Conservation (phyloP, 768 basidiomycete species). For the Aureoboletus auriporus region DNA sequence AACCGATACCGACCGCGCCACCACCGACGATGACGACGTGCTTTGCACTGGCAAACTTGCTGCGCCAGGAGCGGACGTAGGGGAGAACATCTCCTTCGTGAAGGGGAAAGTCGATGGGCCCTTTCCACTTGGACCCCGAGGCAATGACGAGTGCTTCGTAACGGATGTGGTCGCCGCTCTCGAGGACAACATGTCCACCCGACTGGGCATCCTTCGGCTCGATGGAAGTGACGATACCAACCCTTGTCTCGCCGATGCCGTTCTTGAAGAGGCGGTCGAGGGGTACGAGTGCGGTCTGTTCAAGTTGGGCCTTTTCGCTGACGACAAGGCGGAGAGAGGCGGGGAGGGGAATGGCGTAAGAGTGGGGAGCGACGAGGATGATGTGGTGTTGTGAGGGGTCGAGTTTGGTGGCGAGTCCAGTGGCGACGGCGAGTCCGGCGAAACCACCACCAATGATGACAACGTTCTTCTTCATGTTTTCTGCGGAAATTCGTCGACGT, state of each 20-base stretch:
- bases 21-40: slow-evolving; percentile 53
- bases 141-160: slow-evolving; percentile 60
- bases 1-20: slow-evolving; percentile 52
- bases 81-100: slow-evolving; percentile 23
- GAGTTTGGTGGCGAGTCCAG: slow-evolving; percentile 48
- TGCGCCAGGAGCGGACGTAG: slow-evolving; percentile 31
- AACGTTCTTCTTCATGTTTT: slow-evolving; percentile 31
- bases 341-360: slow-evolving; percentile 49
- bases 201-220: slow-evolving; percentile 28
- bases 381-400: slow-evolving; percentile 45
- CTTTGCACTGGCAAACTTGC: slow-evolving; percentile 31
- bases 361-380: slow-evolving; percentile 49
- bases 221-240: slow-evolving; percentile 38
- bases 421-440: slow-evolving; percentile 43
- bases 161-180: slow-evolving; percentile 42
- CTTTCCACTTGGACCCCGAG: slow-evolving; percentile 53
- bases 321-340: slow-evolving; percentile 52
- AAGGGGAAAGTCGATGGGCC: slow-evolving; percentile 44
- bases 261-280: slow-evolving; percentile 47
- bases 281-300: slow-evolving; percentile 45
- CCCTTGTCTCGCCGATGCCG: slow-evolving; percentile 38
- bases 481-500: slow-evolving; percentile 1
- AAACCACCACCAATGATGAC: slow-evolving; percentile 55
- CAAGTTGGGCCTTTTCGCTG: slow-evolving; percentile 29
- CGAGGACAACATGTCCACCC: slow-evolving; percentile 49